Evolutionary conservation across 2,329 filamentous ascomycete species (phyloP), one percentile per base, ranked within the genome.

Genomic region (Phyllosticta citribraziliensis): DNA sequence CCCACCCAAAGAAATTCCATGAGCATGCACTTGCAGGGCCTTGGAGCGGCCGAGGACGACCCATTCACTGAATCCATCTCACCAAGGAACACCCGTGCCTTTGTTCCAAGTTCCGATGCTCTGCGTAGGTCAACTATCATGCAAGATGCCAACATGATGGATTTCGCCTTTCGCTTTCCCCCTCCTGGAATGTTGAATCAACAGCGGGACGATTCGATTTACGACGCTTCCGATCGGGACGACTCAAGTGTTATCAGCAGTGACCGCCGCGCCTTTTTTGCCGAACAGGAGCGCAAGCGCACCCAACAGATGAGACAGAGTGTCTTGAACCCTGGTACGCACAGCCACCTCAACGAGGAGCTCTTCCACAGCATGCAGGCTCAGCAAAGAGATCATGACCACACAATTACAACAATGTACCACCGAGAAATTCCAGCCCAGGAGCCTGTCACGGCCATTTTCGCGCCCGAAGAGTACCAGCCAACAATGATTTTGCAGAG

Each of bases 271-370:
- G 55, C 52, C 9, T 57, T 57, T 35, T 63, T 58, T 35, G 56
- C 47, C 22, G 52, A 63, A 27, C 62, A 63, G 27, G 62, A 63
- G 27, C 62, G 60, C 17, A 53, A 27, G 6, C 62, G 60, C 20
- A 57, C 57, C 22, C 52, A 62, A 22, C 56, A 60, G 52, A 58
- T 55, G 19, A 47, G 59, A 9, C 59, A 61, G 54, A 50, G 14
- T 47, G 40, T 47, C n/a, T 47, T 47, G 40, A 47, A 47, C 17
- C 40, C 40, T n/a, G 27, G 27, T 30, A 1, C 27, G 6, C 27
- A 30, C 8, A 14, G 40, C 5, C 6, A 47, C 17, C n/a, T n/a
- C 2, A 17, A n/a, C 14, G 17, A 5, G 40, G 14, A n/a, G n/a
- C 5, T 6, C 40, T 47, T 47, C 40, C 40, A 47, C 1, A 6